phyloP scores from a whole-genome alignment of 1,284 basidiomycete species.

The Ustilago xerochloae region DNA sequence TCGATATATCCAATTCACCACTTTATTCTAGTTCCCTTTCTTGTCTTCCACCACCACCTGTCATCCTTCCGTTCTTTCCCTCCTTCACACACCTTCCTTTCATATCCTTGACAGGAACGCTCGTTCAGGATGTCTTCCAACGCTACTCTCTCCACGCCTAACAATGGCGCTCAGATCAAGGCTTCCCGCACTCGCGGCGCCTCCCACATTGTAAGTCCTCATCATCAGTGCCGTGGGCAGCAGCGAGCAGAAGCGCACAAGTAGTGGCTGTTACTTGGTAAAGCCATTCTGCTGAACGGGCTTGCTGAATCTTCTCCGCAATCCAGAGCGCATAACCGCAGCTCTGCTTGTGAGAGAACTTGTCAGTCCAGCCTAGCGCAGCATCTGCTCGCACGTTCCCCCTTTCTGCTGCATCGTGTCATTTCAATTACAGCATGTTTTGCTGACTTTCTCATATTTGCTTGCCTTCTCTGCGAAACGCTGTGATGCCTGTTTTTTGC shows the following conservation, averaged over 20 bases:
- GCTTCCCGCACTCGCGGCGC: slow-evolving; percentile 65
- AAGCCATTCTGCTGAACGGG: too few relatives aligned
- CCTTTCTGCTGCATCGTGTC: too few relatives aligned
- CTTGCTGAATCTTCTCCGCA: too few relatives aligned
- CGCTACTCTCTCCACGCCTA: slow-evolving; percentile 61
- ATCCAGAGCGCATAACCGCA: too few relatives aligned
- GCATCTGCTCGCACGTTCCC: too few relatives aligned
- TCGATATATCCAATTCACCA: slow-evolving; percentile 7
- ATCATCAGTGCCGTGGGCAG: background rate
- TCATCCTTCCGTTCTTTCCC: background rate
- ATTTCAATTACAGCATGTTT: too few relatives aligned
- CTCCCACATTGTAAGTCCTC: slow-evolving; percentile 64
- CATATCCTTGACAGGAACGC: background rate
- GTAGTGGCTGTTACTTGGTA: background rate
- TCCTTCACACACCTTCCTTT: background rate
- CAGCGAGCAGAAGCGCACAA: background rate
- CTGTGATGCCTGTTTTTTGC: too few relatives aligned
- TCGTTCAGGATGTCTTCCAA: slow-evolving; percentile 55
- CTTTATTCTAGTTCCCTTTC: background rate
- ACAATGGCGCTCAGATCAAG: slow-evolving; percentile 60
- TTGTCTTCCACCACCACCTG: slow-evolving; percentile 6
- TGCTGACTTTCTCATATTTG: background rate
- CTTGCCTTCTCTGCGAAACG: background rate
- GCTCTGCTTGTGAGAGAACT: too few relatives aligned
- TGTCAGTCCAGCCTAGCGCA: too few relatives aligned